These are phyloP conservation scores for Platanthera guangdongensis DNA, from an alignment of 106 monocot species.

Conservation along the genomic window DNA sequence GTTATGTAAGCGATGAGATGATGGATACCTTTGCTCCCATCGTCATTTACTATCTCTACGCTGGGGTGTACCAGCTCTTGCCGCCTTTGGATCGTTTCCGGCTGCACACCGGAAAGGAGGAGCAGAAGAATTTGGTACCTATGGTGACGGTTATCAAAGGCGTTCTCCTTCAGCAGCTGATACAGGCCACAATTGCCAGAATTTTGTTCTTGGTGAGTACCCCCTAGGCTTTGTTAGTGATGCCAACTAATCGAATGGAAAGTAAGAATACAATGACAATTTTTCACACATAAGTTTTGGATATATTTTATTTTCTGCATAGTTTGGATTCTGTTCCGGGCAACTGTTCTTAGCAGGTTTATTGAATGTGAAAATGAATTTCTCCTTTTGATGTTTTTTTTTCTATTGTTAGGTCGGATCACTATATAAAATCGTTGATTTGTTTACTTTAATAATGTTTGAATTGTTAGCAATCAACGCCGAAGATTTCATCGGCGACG, in stretches of 20 bases:
- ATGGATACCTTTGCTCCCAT: slow-evolving; percentile 80
- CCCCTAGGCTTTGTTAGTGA: not conserved
- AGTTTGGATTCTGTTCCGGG: not conserved
- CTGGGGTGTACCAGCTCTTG: slow-evolving; percentile 64
- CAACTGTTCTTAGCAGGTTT: not conserved
- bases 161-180: slow-evolving; percentile 62
- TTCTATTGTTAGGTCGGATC: not conserved
- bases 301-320: not conserved
- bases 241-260: not conserved
- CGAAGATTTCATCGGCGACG: not conserved
- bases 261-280: not conserved
- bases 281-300: not conserved
- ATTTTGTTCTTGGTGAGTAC: slow-evolving; percentile 62
- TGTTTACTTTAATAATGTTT: not conserved
- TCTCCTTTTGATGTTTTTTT: not conserved
- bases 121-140: slow-evolving; percentile 59
- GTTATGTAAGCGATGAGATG: slow-evolving; percentile 60
- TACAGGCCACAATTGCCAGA: slow-evolving; percentile 47
- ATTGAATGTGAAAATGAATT: not conserved
- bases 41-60: slow-evolving; percentile 71
- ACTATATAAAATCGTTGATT: not conserved
- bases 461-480: not conserved
- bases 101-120: slow-evolving; percentile 72
- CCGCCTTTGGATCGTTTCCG: slow-evolving; percentile 49
- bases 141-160: slow-evolving; percentile 45